A percentile compares a stretch with the other conserved stretches of the same genome.
These are phyloP conservation scores for Mollisia scopiformis DNA, from an alignment of 2,329 filamentous ascomycete genomes.

Conservation along the genomic window DNA sequence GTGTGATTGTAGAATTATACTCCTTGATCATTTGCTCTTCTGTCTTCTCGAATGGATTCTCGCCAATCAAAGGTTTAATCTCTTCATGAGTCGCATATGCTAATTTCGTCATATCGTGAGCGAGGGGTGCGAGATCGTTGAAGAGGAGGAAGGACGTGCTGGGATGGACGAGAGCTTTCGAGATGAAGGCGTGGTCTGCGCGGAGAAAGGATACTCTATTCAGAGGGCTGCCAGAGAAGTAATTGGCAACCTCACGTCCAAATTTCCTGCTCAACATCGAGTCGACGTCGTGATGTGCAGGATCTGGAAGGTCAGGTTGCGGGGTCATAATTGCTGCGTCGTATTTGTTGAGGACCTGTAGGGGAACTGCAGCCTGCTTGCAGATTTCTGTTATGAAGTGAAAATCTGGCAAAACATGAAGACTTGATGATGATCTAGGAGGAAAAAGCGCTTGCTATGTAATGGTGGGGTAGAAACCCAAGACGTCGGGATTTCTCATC, in stretches of 20 bases:
- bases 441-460: slow-evolving; percentile 12
- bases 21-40: slow-evolving; percentile 74
- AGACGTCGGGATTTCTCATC: slow-evolving; percentile 21
- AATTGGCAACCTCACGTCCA: slow-evolving; percentile 80
- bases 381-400: background rate
- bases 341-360: background rate
- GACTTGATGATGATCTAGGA: background rate
- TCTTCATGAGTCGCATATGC: slow-evolving; percentile 71
- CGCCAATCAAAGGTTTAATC: slow-evolving; percentile 70
- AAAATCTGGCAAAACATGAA: background rate
- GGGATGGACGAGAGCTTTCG: slow-evolving; percentile 66
- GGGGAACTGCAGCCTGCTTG: background rate
- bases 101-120: slow-evolving; percentile 61
- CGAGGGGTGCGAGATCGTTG: slow-evolving; percentile 76
- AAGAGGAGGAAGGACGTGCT: slow-evolving; percentile 76
- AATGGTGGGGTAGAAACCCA: slow-evolving; percentile 17
- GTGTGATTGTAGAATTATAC: slow-evolving; percentile 72
- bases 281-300: slow-evolving; percentile 36
- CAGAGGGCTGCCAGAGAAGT: slow-evolving; percentile 78
- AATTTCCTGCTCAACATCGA: slow-evolving; percentile 75
- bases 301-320: slow-evolving; percentile 35
- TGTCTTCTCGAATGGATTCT: slow-evolving; percentile 68
- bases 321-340: slow-evolving; percentile 30
- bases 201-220: slow-evolving; percentile 83
- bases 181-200: slow-evolving; percentile 70